phyloP scores from a whole-genome alignment of 1,284 basidiomycete species.

The Cryptococcus sp. region DNA sequence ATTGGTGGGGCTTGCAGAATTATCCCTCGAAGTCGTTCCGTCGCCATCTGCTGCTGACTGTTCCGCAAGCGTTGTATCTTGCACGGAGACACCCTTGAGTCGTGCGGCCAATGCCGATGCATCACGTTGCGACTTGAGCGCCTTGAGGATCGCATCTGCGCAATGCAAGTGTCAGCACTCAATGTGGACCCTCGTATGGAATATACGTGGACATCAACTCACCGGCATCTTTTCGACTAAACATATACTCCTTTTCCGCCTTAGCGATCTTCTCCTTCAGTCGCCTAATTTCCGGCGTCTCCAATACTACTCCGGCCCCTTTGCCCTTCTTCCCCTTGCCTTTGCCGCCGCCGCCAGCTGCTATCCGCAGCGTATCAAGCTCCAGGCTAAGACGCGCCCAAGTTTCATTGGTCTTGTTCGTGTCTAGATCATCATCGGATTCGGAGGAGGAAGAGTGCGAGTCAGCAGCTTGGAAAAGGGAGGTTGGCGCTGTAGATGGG shows the following conservation, averaged over 20 bases:
- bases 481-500: slow-evolving; percentile 10
- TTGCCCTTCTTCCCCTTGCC: slow-evolving; percentile 48
- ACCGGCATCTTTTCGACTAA: slow-evolving; percentile 67
- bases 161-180: neutral
- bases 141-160: slow-evolving; percentile 61
- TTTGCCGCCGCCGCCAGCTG: slow-evolving; percentile 14
- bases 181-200: no score
- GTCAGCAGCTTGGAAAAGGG: slow-evolving; percentile 38
- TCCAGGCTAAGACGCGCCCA: slow-evolving; percentile 60
- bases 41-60: neutral
- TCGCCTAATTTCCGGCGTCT: slow-evolving; percentile 54
- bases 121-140: slow-evolving; percentile 62
- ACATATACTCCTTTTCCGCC: slow-evolving; percentile 71
- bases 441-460: slow-evolving; percentile 19
- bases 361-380: slow-evolving; percentile 36
- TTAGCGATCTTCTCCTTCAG: slow-evolving; percentile 62
- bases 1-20: neutral
- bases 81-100: slow-evolving; percentile 56
- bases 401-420: slow-evolving; percentile 46
- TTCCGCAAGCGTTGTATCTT: neutral
- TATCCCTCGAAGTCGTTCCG: neutral
- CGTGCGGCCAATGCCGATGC: slow-evolving; percentile 60
- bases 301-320: slow-evolving; percentile 40
- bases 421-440: slow-evolving; percentile 62
- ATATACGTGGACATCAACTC: slow-evolving; percentile 6